Conservation (phyloP, 148 eudicot species). For the Chenopodium formosanum region DNA sequence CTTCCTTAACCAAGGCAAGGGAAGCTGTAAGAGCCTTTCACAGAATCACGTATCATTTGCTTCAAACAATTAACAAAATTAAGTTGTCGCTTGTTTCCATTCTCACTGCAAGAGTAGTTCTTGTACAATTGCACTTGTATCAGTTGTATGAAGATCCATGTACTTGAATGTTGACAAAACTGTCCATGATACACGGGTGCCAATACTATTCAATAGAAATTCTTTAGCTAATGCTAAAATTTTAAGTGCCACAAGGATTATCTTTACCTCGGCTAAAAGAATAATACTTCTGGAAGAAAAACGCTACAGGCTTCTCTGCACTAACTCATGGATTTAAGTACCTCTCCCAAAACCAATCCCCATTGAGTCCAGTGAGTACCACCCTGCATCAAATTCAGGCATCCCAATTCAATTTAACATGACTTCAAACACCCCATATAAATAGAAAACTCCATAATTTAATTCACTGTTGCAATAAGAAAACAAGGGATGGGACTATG, state of each 20-base stretch:
- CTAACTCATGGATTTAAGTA: conserved; percentile 49
- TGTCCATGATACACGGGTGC: background rate
- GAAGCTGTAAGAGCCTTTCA: background rate
- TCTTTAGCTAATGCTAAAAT: background rate
- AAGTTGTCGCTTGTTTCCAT: background rate
- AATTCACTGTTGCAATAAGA: background rate
- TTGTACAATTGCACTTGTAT: background rate
- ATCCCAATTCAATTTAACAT: background rate
- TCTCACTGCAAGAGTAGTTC: background rate
- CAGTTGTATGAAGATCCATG: background rate
- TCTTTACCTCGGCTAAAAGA: conserved; percentile 7
- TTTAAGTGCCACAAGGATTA: background rate
- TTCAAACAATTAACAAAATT: background rate
- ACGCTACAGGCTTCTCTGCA: background rate
- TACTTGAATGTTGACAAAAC: background rate
- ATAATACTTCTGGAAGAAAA: background rate
- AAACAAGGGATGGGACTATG: background rate
- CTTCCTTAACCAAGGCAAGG: background rate
- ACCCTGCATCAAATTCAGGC: conserved; percentile 49
- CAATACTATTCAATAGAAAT: background rate
- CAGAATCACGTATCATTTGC: background rate
- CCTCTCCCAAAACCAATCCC: conserved; percentile 89
- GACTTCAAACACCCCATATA: background rate
- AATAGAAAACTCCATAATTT: background rate
- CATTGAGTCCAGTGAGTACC: conserved; percentile 98